phyloP scores from a whole-genome alignment of 2,329 filamentous ascomycete genomes.

The Aureobasidium uvarum region DNA sequence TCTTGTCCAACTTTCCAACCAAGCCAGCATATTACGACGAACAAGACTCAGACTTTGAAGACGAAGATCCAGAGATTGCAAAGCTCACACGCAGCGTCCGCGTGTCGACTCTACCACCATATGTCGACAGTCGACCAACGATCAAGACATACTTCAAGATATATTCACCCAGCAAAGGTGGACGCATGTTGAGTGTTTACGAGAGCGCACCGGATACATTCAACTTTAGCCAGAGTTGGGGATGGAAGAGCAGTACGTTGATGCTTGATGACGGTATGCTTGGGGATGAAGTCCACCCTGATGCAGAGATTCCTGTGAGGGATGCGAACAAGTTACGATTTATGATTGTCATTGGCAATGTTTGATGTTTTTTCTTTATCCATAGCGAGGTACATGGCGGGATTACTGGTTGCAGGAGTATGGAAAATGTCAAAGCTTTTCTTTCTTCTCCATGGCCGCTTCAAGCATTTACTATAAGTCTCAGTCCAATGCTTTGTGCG shows the following conservation, averaged over 20 bases:
- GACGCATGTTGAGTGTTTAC: constrained; percentile 58
- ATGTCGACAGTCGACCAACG: constrained; percentile 56
- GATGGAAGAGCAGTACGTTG: constrained; percentile 60
- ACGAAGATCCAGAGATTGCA: constrained; percentile 29
- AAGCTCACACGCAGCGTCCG: constrained; percentile 32
- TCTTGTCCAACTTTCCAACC: constrained; percentile 24
- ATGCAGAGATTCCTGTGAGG: constrained; percentile 32
- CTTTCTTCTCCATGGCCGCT: not conserved
- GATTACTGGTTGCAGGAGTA: not conserved
- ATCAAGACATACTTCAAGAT: constrained; percentile 64
- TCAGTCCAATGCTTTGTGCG: no score
- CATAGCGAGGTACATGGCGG: not conserved
- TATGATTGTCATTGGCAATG: constrained; percentile 60
- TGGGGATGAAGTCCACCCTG: constrained; percentile 34
- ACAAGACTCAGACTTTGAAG: constrained; percentile 30
- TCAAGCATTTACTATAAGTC: no score
- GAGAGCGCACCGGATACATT: constrained; percentile 58
- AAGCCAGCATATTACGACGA: constrained; percentile 29
- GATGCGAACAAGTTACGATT: constrained; percentile 53
- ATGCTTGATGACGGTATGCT: constrained; percentile 52
- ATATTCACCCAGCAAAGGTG: constrained; percentile 59
- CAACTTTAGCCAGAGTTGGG: constrained; percentile 61
- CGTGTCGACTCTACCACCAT: constrained; percentile 52
- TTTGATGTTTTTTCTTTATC: constrained; percentile 33
- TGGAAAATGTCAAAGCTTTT: not conserved